Evolutionary conservation across 2,329 filamentous ascomycete genomes (phyloP), one percentile per base, ranked within the genome.

Genomic region (Tolypocladium amazonense): DNA sequence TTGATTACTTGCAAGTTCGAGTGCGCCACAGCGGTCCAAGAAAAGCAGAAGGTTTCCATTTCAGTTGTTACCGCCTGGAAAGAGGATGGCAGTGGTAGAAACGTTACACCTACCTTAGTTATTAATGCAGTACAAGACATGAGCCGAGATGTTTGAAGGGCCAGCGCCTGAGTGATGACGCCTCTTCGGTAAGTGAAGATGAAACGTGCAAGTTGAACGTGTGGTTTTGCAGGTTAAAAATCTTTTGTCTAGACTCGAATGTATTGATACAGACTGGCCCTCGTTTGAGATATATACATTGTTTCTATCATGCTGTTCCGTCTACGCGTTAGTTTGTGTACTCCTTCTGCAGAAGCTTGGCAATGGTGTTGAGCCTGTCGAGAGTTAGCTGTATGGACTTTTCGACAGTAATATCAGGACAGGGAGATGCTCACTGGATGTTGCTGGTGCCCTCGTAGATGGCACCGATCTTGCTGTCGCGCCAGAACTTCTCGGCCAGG

Each of bases 391-490:
- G 18, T 27, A n/a, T 5, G 50, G 18, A 20, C 7, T 3, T 23
- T 18, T 15, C 8, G 11, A 15, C 11, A 9, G 8, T 2, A 27
- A 14, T 9, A 39, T 23, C n/a, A 47, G 30, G n/a, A 23, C 37
- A 14, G 15, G 27, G 23, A 30, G 23, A 38, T 50, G 56, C 81
- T 75, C 73, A 84, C 82, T 88, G 85, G 60, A 88, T 88, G 71
- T 88, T 88, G 76, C 88, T 91, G 59, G 89, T 92, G 38, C 94
- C 94, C 79, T 97, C 93, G 73, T 97, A 97, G 67, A 97, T 97
- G 65, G 92, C 92, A 12, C 94, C 94, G 70, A 99, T 99, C 87
- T 97, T 99, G 81, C 89, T 94, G 74, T 99, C 94, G 55, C 94
- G 83, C 82, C 88, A 99, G 79, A 88, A 97, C 85, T 99, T 99